Evolutionary conservation across 768 basidiomycete genomes (phyloP).

Genomic region (Psilocybe azurescens): DNA sequence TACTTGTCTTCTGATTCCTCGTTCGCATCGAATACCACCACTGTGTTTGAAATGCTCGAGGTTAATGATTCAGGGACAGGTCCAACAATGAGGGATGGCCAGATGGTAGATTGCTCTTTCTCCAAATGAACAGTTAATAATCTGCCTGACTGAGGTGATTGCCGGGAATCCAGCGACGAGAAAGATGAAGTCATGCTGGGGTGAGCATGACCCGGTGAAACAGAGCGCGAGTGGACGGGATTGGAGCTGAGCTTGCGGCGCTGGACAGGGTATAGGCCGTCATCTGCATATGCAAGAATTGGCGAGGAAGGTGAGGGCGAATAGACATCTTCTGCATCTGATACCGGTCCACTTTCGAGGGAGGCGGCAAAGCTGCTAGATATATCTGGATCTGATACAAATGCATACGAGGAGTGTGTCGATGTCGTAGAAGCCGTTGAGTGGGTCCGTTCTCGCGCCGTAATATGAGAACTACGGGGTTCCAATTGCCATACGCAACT

Average conservation of each 20-base stretch:
- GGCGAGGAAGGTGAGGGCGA: conserved; percentile 70
- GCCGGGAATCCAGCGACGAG: conserved; percentile 78
- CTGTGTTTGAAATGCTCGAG: conserved; percentile 52
- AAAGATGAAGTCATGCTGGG: conserved; percentile 72
- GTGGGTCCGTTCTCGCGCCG: conserved; percentile 72
- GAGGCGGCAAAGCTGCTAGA: conserved; percentile 87
- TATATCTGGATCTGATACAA: conserved; percentile 84
- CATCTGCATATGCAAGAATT: conserved; percentile 61
- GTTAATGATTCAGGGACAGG: conserved; percentile 70
- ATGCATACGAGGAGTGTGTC: conserved; percentile 81
- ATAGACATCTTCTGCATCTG: conserved; percentile 69
- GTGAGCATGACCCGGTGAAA: conserved; percentile 59
- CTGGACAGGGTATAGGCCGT: conserved; percentile 38
- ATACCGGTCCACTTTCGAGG: conserved; percentile 73
- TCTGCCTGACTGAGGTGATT: conserved; percentile 61
- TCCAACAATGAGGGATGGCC: conserved; percentile 82
- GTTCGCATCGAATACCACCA: conserved; percentile 55
- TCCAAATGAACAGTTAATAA: conserved; percentile 82
- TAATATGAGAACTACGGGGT: conserved; percentile 57
- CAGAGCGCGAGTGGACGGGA: conserved; percentile 49
- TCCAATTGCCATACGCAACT: conserved; percentile 84
- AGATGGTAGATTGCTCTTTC: conserved; percentile 79
- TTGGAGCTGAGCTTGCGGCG: conserved; percentile 34
- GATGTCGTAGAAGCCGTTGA: conserved; percentile 80
- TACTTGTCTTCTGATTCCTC: conserved; percentile 66